Conservation (phyloP, 352 stramenopile species). For the Pythium coloratum region DNA sequence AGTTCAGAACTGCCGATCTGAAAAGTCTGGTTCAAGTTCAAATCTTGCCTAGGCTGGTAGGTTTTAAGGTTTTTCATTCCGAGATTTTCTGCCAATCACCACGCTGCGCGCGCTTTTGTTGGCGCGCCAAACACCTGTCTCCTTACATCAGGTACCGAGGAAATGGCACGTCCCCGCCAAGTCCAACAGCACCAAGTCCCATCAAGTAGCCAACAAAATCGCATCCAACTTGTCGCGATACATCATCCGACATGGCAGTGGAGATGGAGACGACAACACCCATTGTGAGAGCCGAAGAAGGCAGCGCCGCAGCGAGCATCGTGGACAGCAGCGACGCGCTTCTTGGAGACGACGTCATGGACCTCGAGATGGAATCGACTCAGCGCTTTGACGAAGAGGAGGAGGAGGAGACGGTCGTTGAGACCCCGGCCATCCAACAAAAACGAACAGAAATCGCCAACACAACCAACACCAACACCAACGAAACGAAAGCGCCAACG, state of each 20-base stretch:
- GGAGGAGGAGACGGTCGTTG: not conserved
- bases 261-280: constrained; percentile 13
- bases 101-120: constrained; percentile 3
- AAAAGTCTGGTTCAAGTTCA: not conserved
- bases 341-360: constrained; percentile 6
- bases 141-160: not conserved
- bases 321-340: not conserved
- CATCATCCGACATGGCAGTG: not conserved
- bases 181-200: not conserved
- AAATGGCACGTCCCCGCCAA: not conserved
- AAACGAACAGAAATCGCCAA: not conserved
- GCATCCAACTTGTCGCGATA: not conserved
- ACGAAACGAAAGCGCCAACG: not conserved
- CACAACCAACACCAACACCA: not conserved
- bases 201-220: not conserved
- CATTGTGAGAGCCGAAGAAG: constrained; percentile 1
- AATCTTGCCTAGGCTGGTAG: not conserved
- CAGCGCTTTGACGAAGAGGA: constrained; percentile 41
- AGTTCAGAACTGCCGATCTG: not conserved
- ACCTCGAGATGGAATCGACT: constrained; percentile 36
- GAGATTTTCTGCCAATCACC: not conserved
- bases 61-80: not conserved
- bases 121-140: not conserved
- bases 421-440: not conserved
- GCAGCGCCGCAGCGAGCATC: not conserved